These are phyloP conservation scores for Alternaria solani DNA, from an alignment of 2,329 filamentous ascomycete genomes.

Conservation along the genomic window DNA sequence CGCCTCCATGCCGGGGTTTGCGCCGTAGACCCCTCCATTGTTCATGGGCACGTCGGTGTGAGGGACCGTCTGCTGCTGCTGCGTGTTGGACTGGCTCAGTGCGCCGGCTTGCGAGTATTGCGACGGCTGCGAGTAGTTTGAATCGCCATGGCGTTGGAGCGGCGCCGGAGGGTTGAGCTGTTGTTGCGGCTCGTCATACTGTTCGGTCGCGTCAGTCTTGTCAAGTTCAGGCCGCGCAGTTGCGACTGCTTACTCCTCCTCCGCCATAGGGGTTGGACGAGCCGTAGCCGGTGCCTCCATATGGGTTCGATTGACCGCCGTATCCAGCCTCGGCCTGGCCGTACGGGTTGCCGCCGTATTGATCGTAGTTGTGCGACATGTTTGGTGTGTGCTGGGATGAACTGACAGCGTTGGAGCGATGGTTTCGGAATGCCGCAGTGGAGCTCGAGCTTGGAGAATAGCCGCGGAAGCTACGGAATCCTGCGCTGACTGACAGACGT, in stretches of 20 bases:
- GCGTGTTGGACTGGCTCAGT: slow-evolving; percentile 38
- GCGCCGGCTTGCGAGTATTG: slow-evolving; percentile 42
- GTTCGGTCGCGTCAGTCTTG: slow-evolving; percentile 15
- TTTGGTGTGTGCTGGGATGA: slow-evolving; percentile 18
- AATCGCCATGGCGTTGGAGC: slow-evolving; percentile 43
- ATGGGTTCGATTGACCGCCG: slow-evolving; percentile 45
- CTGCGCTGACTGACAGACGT: slow-evolving; percentile 21
- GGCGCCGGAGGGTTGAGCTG: slow-evolving; percentile 39
- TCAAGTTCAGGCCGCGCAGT: slow-evolving; percentile 16
- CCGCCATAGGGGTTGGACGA: slow-evolving; percentile 43
- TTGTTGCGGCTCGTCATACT: slow-evolving; percentile 37
- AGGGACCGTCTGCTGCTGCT: slow-evolving; percentile 16
- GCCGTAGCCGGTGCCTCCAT: slow-evolving; percentile 47
- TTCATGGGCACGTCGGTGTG: slow-evolving; percentile 27
- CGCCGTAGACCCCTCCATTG: slow-evolving; percentile 12
- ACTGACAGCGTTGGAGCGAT: slow-evolving; percentile 16
- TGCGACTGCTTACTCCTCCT: slow-evolving; percentile 33
- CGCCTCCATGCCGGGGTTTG: slow-evolving; percentile 59
- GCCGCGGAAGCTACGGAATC: slow-evolving; percentile 41
- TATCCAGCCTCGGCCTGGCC: slow-evolving; percentile 17
- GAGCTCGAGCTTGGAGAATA: slow-evolving; percentile 30
- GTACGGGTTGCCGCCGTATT: slow-evolving; percentile 48
- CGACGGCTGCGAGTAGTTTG: slow-evolving; percentile 51
- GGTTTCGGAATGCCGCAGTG: slow-evolving; percentile 31
- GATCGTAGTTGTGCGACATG: slow-evolving; percentile 60